Percentiles rank a stretch among this genome's conserved stretches.
These are phyloP conservation scores for Boletus sensibilis DNA, from an alignment of 768 basidiomycete genomes.

Conservation along the genomic window DNA sequence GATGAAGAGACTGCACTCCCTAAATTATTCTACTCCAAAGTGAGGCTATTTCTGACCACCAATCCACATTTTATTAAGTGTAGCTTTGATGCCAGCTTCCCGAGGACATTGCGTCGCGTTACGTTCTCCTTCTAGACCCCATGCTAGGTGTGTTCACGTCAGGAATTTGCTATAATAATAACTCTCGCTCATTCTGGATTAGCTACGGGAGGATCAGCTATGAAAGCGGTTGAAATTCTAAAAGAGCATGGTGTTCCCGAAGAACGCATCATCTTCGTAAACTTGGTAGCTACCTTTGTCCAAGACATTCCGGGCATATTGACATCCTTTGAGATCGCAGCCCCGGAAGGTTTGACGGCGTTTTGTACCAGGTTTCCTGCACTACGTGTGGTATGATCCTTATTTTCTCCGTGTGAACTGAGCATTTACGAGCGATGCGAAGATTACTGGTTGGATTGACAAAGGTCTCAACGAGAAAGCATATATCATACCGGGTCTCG, in stretches of 20 bases:
- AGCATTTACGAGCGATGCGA: constrained; percentile 1
- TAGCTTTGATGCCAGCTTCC: constrained; percentile 58
- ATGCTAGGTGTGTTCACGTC: constrained; percentile 75
- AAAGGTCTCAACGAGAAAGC: constrained; percentile 87
- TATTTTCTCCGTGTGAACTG: not conserved
- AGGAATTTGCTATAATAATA: not conserved
- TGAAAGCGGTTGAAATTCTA: constrained; percentile 95
- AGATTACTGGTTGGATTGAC: constrained; percentile 97
- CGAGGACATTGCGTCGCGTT: constrained; percentile 86
- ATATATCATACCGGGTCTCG: constrained; percentile 91
- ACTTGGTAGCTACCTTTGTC: constrained; percentile 54
- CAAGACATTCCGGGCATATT: not conserved
- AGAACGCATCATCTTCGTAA: constrained; percentile 93
- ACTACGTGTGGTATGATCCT: constrained; percentile 66
- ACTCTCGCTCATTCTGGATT: not conserved
- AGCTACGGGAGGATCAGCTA: constrained; percentile 97
- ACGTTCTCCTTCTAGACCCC: constrained; percentile 92
- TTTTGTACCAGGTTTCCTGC: constrained; percentile 77
- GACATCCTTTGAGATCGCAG: constrained; percentile 60
- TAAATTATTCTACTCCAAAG: constrained; percentile 91
- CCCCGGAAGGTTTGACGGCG: constrained; percentile 83
- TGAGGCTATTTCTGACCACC: constrained; percentile 22
- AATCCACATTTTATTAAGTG: not conserved
- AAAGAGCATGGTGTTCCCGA: constrained; percentile 91
- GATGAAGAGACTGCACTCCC: constrained; percentile 94